Conservation (phyloP, 2,329 filamentous ascomycete genomes). For the Ophiobolus disseminans region DNA sequence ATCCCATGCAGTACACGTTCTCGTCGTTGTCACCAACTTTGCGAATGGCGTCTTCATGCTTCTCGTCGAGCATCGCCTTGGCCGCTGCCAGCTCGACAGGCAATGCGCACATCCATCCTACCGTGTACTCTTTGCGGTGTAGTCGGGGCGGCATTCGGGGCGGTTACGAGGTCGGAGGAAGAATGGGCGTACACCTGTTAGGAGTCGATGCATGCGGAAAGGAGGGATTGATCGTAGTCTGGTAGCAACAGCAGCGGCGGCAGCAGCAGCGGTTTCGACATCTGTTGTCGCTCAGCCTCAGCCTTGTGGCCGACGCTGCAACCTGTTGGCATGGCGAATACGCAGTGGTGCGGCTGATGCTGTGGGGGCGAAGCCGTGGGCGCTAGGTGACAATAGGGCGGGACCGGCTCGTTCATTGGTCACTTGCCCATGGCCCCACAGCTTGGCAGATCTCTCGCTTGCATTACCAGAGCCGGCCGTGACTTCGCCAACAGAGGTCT, state of each 20-base stretch:
- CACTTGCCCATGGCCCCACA: no score
- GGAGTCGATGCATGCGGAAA: slow-evolving; percentile 7
- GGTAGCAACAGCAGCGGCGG: no score
- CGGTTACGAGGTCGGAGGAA: neutral
- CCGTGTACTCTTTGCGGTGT: slow-evolving; percentile 15
- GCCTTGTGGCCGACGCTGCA: slow-evolving; percentile 14
- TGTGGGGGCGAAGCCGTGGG: no score
- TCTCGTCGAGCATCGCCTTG: slow-evolving; percentile 12
- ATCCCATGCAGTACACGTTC: slow-evolving; percentile 30
- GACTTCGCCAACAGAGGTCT: no score
- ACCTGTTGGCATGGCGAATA: slow-evolving; percentile 3
- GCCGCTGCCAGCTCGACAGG: slow-evolving; percentile 19
- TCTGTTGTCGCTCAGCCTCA: slow-evolving; percentile 11
- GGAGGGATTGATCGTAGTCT: slow-evolving; percentile 3
- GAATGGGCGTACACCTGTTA: no score
- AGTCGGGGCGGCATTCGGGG: no score
- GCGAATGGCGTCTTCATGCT: slow-evolving; percentile 23
- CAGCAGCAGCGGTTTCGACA: slow-evolving; percentile 8
- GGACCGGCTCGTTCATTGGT: no score
- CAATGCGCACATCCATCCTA: slow-evolving; percentile 25
- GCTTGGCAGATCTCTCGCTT: no score
- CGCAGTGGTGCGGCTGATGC: neutral
- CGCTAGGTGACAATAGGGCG: no score
- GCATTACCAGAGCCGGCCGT: no score
- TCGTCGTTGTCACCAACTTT: no score